A percentile compares a stretch with the other conserved stretches of the same genome.
Evolutionary conservation across 345 rosid genomes (phyloP).

Genomic region (Euphorbia tirucalli): DNA sequence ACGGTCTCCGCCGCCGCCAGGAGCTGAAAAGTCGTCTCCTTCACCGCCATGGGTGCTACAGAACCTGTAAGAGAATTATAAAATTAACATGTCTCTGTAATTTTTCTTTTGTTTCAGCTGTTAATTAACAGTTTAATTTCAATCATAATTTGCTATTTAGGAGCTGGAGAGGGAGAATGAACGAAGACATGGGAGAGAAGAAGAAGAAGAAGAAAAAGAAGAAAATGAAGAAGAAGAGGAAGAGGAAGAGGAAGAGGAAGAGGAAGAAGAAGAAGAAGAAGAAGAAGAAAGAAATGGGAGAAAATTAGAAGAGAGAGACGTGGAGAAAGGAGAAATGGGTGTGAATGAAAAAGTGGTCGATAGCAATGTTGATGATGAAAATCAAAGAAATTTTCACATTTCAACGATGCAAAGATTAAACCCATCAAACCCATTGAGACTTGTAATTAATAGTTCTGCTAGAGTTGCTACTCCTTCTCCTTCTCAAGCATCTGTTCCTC

Average conservation of each 20-base stretch:
- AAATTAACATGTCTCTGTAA: background rate
- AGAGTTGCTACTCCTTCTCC: conserved; percentile 59
- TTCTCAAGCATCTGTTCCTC: conserved; percentile 46
- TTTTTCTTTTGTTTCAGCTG: background rate
- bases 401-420: conserved; percentile 69
- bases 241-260: conserved; percentile 20
- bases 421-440: conserved; percentile 79
- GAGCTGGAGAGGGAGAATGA: conserved; percentile 45
- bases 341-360: conserved; percentile 29
- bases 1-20: conserved; percentile 21
- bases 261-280: conserved; percentile 19
- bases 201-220: too few species aligned
- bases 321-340: conserved; percentile 51
- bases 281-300: conserved; percentile 14
- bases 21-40: conserved; percentile 39
- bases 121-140: conserved; percentile 15
- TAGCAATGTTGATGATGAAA: background rate
- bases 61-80: conserved; percentile 39
- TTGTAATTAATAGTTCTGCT: conserved; percentile 47
- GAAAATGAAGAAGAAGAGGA: too few species aligned
- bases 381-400: conserved; percentile 27
- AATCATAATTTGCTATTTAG: conserved; percentile 16
- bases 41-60: conserved; percentile 46
- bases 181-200: too few species aligned
- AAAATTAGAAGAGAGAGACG: conserved; percentile 31